Percentiles rank a stretch among this genome's conserved stretches.
Conservation (phyloP, 2,329 filamentous ascomycete species). For the Aspergillus ochraceoroseus region DNA sequence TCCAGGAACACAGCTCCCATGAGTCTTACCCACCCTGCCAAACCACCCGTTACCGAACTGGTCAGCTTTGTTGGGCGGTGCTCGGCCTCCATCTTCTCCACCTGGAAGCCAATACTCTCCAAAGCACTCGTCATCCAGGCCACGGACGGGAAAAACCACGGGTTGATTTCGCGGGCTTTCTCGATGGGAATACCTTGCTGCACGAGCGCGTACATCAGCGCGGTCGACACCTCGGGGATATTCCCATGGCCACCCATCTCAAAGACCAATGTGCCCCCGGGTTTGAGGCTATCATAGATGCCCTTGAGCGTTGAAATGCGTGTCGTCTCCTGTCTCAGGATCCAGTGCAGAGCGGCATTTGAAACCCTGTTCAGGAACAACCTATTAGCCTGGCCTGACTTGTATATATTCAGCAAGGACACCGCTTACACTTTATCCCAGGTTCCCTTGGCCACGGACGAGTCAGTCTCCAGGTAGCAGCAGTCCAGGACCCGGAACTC, state of each 20-base stretch:
- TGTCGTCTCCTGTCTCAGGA: conserved; percentile 48
- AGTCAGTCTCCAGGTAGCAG: conserved; percentile 30
- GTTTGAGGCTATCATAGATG: conserved; percentile 50
- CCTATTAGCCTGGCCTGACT: no score
- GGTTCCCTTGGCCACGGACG: conserved; percentile 24
- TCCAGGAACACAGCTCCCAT: conserved; percentile 60
- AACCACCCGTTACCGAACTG: conserved; percentile 46
- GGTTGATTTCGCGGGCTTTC: conserved; percentile 50
- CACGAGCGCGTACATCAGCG: conserved; percentile 52
- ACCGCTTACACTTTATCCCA: conserved; percentile 50
- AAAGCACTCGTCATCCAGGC: conserved; percentile 49
- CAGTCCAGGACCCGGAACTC: conserved; percentile 36
- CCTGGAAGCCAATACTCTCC: conserved; percentile 40
- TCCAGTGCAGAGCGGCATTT: conserved; percentile 65
- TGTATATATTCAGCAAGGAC: no score
- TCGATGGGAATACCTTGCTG: conserved; percentile 49
- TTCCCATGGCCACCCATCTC: conserved; percentile 71
- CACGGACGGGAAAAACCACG: conserved; percentile 70
- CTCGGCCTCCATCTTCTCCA: conserved; percentile 57
- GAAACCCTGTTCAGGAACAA: conserved; percentile 44
- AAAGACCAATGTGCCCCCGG: conserved; percentile 58
- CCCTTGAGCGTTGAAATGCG: conserved; percentile 52
- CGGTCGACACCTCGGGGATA: conserved; percentile 57
- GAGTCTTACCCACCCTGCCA: conserved; percentile 62
- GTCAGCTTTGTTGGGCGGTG: conserved; percentile 58